Base-by-base conservation (phyloP, 2,329 filamentous ascomycete species). In the Xylogone sp. region DNA sequence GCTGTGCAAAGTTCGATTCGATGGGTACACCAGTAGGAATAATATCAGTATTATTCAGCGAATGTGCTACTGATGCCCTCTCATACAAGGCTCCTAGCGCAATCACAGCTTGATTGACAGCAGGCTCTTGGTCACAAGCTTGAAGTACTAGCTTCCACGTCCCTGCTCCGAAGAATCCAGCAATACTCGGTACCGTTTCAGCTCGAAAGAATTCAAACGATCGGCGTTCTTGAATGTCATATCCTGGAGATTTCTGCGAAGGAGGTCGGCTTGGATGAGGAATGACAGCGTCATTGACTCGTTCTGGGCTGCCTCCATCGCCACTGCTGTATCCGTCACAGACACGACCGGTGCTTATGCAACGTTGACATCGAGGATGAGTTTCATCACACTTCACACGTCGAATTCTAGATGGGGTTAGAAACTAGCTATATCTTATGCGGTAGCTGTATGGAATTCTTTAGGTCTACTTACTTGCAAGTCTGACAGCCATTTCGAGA, bases 191-290 rank as follows among this genome's bases (percentile, higher is more conserved):
- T 43, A 52, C 31, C 7, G 51, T 51, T 34, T 50, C 50, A 39
- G 55, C 48, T 43, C 51, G 48, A 27, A 55, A 59, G 10, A 45
- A 47, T 24, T 47, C 24, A 48, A 56, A 59, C 42, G 56, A 57
- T 8, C 42, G 49, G 5, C 21, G 45, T 39, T 59, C 53, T 46
- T 45, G 29, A 20, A 39, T 39, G 31, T 56, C 50, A 8, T 52
- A 29, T 43, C 54, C 56, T 2, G 21, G 51, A 4, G 56, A 46
- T 18, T 20, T 46, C 19, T 49, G 42, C 8, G 55, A 50, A 31
- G 47, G 52, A 39, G 34, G n/a, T 19, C 21, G 43, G 16, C 48
- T 12, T 31, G 46, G 47, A 43, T 20, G 34, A 16, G 27, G 52
- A 50, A 10, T 42, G 24, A 31, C 24, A 27, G 21, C 56, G 52